Conservation (phyloP, 768 basidiomycete species). For the Neoboletus magnificus region DNA sequence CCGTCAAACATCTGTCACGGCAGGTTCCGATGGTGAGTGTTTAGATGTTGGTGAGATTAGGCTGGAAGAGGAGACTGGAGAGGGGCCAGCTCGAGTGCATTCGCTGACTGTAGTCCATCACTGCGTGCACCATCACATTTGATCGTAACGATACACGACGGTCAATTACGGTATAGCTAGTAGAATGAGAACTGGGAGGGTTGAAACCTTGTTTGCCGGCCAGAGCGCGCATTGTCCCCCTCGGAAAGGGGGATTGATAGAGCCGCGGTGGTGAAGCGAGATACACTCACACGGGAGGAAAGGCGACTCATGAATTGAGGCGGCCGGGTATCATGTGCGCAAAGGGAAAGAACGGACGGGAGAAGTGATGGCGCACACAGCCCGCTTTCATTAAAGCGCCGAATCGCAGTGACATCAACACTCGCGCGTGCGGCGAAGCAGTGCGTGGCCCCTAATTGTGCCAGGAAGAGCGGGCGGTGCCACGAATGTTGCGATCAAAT, state of each 20-base stretch:
- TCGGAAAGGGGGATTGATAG: background rate
- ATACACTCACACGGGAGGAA: background rate
- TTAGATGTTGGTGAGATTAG: background rate
- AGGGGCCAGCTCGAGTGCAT: background rate
- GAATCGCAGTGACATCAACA: background rate
- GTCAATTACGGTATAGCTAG: background rate
- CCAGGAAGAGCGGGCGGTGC: slow-evolving; percentile 3
- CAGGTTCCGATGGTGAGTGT: background rate
- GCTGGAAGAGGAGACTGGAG: background rate
- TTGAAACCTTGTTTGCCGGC: background rate
- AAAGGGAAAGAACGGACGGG: background rate
- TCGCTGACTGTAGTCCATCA: background rate
- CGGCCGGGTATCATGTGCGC: slow-evolving; percentile 2
- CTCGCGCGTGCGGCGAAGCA: slow-evolving; percentile 5
- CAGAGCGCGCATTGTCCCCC: background rate
- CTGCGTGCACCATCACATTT: slow-evolving; percentile 3
- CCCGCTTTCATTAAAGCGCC: slow-evolving; percentile 13
- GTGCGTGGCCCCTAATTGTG: slow-evolving; percentile 1
- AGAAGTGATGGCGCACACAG: slow-evolving; percentile 14
- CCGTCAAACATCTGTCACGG: background rate
- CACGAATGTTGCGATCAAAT: slow-evolving; percentile 3
- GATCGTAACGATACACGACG: slow-evolving; percentile 11
- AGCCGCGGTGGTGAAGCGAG: background rate
- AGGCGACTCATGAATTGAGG: background rate
- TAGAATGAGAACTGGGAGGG: background rate